These are phyloP conservation scores for Alectoria sarmentosa DNA, from an alignment of 495 filamentous ascomycete species.

Conservation along the genomic window DNA sequence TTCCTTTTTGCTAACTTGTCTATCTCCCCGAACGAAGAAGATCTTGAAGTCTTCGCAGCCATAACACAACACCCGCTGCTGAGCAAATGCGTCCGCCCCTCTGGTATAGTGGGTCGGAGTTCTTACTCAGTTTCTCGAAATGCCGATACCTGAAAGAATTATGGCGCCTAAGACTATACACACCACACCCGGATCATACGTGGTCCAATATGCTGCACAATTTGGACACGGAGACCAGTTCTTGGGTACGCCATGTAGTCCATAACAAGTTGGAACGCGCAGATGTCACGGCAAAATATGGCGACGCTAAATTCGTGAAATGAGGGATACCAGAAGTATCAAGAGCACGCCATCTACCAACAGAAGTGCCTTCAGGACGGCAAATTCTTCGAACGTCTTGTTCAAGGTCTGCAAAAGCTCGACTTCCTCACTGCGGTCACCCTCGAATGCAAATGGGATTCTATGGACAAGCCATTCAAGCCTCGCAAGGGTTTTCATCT, in stretches of 20 bases:
- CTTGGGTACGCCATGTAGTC: too few species aligned
- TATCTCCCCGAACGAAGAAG: neutral
- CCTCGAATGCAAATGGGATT: neutral
- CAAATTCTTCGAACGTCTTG: neutral
- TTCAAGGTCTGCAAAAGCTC: neutral
- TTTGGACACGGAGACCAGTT: too few species aligned
- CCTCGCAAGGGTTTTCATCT: too few species aligned
- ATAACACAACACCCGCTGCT: slow-evolving; percentile 1
- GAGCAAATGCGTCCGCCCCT: neutral
- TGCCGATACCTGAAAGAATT: neutral
- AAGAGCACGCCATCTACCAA: neutral
- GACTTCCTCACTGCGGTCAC: neutral
- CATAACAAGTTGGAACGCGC: too few species aligned
- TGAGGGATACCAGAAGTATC: neutral
- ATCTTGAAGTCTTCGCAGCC: neutral
- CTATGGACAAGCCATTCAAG: too few species aligned
- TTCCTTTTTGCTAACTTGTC: neutral
- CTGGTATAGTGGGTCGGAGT: slow-evolving; percentile 3
- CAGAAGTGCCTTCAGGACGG: neutral
- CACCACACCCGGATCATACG: too few species aligned
- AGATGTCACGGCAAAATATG: too few species aligned
- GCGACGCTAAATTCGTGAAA: too few species aligned
- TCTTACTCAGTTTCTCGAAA: neutral
- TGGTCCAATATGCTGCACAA: too few species aligned
- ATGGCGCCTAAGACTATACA: too few species aligned